Evolutionary conservation across 1,284 basidiomycete genomes (phyloP).

Genomic region (Puccinia polysora): DNA sequence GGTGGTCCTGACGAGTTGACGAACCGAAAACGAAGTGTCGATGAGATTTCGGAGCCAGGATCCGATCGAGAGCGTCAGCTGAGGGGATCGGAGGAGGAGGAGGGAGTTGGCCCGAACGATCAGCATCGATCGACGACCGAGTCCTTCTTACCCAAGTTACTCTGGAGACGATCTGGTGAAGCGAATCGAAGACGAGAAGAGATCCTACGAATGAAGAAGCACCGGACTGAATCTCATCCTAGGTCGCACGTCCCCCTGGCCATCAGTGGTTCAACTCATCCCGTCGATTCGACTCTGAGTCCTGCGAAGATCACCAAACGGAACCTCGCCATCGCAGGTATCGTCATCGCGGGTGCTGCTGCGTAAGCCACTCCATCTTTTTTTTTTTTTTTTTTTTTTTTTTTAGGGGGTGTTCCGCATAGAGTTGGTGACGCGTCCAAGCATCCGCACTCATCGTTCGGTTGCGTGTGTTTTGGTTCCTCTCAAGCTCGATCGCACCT

Average conservation of each 20-base stretch:
- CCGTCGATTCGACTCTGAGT: neutral
- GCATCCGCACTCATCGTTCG: neutral
- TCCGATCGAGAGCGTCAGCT: too few relatives aligned
- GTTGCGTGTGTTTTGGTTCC: neutral
- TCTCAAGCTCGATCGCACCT: neutral
- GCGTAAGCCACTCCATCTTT: constrained; percentile 15
- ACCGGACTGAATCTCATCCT: neutral
- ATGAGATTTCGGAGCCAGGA: neutral
- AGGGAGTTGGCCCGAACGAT: neutral
- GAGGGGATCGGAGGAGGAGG: neutral
- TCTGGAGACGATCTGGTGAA: neutral
- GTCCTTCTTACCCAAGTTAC: constrained; percentile 14
- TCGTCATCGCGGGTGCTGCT: constrained; percentile 37
- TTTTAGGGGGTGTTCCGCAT: too few relatives aligned
- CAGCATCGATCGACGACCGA: too few relatives aligned
- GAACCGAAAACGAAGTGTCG: constrained; percentile 4
- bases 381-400: neutral
- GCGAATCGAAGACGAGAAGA: too few relatives aligned
- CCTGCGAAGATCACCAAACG: constrained; percentile 15
- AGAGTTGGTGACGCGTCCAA: too few relatives aligned
- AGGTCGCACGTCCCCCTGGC: neutral
- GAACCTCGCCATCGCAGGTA: constrained; percentile 26
- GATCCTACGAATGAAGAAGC: neutral
- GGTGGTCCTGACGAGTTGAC: too few relatives aligned
- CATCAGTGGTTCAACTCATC: neutral